Percentiles rank a stretch among this genome's conserved stretches.
These are phyloP conservation scores for Aspergillus fumigatiaffinis DNA, from an alignment of 2,329 filamentous ascomycete genomes.

Conservation along the genomic window DNA sequence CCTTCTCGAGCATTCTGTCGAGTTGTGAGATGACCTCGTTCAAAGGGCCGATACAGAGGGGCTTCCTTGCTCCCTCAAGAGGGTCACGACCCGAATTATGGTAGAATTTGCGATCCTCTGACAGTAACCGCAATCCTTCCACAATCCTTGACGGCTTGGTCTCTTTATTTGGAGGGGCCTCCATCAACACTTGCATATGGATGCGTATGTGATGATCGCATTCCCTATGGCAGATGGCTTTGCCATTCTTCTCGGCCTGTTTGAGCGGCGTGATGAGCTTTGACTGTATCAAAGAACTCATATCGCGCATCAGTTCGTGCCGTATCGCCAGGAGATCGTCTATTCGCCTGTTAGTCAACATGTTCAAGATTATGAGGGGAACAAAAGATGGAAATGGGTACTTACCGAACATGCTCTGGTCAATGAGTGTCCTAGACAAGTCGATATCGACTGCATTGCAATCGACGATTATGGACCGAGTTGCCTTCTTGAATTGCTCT, in stretches of 20 bases:
- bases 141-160: neutral
- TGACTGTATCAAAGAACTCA: neutral
- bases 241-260: neutral
- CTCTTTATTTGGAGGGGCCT: neutral
- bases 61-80: neutral
- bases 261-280: neutral
- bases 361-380: too few relatives aligned
- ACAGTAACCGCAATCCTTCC: neutral
- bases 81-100: neutral
- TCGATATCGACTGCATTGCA: neutral
- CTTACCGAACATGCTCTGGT: neutral
- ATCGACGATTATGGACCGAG: neutral
- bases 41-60: neutral
- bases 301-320: neutral
- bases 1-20: neutral
- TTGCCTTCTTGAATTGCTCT: neutral
- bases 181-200: neutral
- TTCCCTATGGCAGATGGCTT: neutral
- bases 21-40: neutral
- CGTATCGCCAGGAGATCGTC: neutral
- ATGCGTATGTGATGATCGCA: neutral
- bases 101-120: neutral
- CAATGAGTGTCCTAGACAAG: neutral
- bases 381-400: neutral
- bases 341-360: neutral